Base-by-base conservation (phyloP, 805 yeast genomes). In the Diddensiella santjacobensis region DNA sequence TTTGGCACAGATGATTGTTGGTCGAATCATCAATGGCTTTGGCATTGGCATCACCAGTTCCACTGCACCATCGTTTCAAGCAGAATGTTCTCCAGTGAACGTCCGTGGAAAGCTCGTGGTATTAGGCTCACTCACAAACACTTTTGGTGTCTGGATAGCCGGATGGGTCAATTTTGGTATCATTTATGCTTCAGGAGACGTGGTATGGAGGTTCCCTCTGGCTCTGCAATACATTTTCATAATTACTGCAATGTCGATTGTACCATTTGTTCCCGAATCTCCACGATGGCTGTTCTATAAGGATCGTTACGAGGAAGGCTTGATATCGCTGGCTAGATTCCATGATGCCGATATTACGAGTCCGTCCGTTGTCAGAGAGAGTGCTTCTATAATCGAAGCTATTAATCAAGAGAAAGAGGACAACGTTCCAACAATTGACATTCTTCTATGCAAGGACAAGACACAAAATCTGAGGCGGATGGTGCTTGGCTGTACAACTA, bases 51-150 rank as follows among this genome's bases (percentile, higher is more conserved):
- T 83, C 62, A 79, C 80, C 62, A 82, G 89, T 13, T 80, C 90
- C n/a, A 82, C 89, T 26, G 82, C 83, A 49, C 95, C 95, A 15
- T 82, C 83, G 51, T 86, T 84, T 80, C 89, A 83, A 63, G 75
- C 91, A 1, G 95, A 86, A 66, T 75, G 81, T 67, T 76, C 88
- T 36, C 77, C 75, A 50, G 76, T 87, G 5, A 77, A 75, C 51
- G 72, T 72, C 54, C 79, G 90, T 70, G 91, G 91, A 55, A 69
- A 75, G 54, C 44, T 49, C 19, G 63, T 69, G 37, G 60, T 52
- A 4, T 17, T 49, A 3, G 50, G 46, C 22, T 29, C 44, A 30
- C 23, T 49, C 13, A 18, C 49, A 4, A 41, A 40, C 33, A 49
- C 46, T 5, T 33, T 24, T 19, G 52, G 43, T 3, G 19, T 30